Base-by-base conservation (phyloP, 1,139 yeast genomes). In the Komagataea norvegica region DNA sequence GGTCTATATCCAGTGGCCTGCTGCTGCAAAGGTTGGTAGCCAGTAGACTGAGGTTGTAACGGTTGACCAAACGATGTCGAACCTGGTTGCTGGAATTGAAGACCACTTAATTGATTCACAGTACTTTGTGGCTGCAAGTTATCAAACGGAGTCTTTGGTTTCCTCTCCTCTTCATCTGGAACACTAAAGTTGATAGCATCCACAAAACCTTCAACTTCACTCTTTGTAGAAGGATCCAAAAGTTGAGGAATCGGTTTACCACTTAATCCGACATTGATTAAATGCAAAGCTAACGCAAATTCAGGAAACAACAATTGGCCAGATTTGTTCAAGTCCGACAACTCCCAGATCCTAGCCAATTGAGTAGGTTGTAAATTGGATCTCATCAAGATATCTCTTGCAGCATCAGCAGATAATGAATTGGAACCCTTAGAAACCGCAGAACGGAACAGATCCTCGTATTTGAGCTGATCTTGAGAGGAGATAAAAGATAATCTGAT, bases 261-360 rank as follows among this genome's bases (percentile, higher is more conserved):
- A 51, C 77, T 77, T 52, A 86, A 68, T 0, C 83, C 83, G 55
- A 77, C 63, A 49, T 86, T 83, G 56, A 95, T 88, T 52, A 91
- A 69, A 58, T 87, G 93, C 70, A 91, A 80, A 11, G 96, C 89
- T 51, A 89, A 69, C 10, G 95, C 95, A 67, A 91, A 91, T 59
- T 91, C 97, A 2, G 98, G 98, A 56, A 89, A 91, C 47, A 89
- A 64, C 44, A 91, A 72, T 33, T 79, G 72, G 2, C 97, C 97
- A 4, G 94, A 80, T 52, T 80, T 82, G 51, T 81, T 83, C 5
- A 95, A 80, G 56, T 91, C 98, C 14, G 95, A 75, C 45, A 91
- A 66, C 19, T 84, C 77, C 98, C 98, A 91, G 44, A 91, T 82
- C 49, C 79, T 86, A 2, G 94, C 93, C 54, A 91, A 69, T 25